phyloP scores from a whole-genome alignment of 345 rosid genomes.

The Eucalyptus tenuipes region DNA sequence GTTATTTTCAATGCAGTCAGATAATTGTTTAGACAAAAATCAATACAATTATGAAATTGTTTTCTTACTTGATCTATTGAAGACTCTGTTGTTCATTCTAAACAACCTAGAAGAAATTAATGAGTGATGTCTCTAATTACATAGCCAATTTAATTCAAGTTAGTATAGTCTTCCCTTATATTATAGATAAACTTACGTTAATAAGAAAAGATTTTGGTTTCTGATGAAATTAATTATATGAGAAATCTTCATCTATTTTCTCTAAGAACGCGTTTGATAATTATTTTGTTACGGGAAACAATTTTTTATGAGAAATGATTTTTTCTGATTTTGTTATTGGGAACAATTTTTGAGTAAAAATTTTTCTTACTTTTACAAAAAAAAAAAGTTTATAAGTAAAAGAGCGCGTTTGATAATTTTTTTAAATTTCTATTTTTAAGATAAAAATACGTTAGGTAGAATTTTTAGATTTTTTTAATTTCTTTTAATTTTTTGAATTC shows the following conservation, averaged over 20 bases:
- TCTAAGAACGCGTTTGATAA: not conserved
- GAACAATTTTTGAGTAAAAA: too few relatives aligned
- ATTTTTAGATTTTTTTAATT: not conserved
- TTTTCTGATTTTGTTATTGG: too few relatives aligned
- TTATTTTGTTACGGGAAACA: not conserved
- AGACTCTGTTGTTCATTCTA: not conserved
- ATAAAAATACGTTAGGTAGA: too few relatives aligned
- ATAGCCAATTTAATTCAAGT: not conserved
- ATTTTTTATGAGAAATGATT: too few relatives aligned
- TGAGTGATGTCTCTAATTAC: not conserved
- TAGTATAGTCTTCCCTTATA: not conserved
- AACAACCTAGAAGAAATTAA: not conserved
- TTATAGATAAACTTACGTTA: too few relatives aligned
- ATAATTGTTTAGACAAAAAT: too few relatives aligned
- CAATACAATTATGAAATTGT: too few relatives aligned
- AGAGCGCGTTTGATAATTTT: too few relatives aligned
- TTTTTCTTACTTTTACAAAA: too few relatives aligned
- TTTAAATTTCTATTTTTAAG: rapidly evolving
- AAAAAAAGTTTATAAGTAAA: too few relatives aligned
- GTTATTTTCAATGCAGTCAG: too few relatives aligned
- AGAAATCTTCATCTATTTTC: not conserved
- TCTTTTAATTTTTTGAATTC: not conserved
- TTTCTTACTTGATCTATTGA: too few relatives aligned
- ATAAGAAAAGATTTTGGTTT: not conserved
- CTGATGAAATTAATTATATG: not conserved